Evolutionary conservation across 352 stramenopile species (phyloP).

Genomic region (Phytophthora citrophthora): DNA sequence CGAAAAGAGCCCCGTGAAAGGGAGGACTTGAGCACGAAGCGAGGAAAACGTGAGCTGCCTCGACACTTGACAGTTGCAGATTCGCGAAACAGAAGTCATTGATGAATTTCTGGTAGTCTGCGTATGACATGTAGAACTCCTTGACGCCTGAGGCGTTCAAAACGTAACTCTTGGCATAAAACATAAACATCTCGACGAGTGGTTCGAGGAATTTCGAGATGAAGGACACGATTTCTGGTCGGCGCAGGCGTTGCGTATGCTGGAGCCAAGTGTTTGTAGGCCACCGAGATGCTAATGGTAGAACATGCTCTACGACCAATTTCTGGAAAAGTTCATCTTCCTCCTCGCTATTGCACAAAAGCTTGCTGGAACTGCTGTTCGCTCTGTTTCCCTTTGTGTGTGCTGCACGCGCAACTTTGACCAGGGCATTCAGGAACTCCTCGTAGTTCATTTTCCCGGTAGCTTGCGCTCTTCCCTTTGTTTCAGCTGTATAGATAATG

Average conservation of each 20-base stretch:
- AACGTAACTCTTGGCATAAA: constrained; percentile 71
- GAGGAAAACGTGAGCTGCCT: constrained; percentile 74
- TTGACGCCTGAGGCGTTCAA: constrained; percentile 50
- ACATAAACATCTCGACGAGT: constrained; percentile 78
- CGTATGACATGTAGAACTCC: constrained; percentile 76
- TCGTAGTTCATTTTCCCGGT: constrained; percentile 81
- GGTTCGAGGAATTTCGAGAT: constrained; percentile 71
- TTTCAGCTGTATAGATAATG: constrained; percentile 85
- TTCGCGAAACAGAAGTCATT: constrained; percentile 80
- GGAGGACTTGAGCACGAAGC: constrained; percentile 63
- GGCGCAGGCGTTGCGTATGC: constrained; percentile 54
- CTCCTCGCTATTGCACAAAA: constrained; percentile 44
- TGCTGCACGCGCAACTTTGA: constrained; percentile 60
- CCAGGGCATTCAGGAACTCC: constrained; percentile 79
- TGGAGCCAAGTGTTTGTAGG: constrained; percentile 52
- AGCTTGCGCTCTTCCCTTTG: constrained; percentile 62
- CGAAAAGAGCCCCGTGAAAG: constrained; percentile 48
- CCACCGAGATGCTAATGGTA: constrained; percentile 68
- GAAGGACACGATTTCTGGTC: constrained; percentile 62
- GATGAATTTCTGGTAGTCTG: constrained; percentile 76
- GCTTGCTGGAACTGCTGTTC: constrained; percentile 35
- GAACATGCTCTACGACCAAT: constrained; percentile 64
- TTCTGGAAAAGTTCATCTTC: constrained; percentile 64
- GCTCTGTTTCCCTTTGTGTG: constrained; percentile 39
- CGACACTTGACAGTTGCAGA: constrained; percentile 71